A percentile compares a stretch with the other conserved stretches of the same genome.
phyloP scores from a whole-genome alignment of 148 eudicot genomes.

The Euryodendron excelsum region DNA sequence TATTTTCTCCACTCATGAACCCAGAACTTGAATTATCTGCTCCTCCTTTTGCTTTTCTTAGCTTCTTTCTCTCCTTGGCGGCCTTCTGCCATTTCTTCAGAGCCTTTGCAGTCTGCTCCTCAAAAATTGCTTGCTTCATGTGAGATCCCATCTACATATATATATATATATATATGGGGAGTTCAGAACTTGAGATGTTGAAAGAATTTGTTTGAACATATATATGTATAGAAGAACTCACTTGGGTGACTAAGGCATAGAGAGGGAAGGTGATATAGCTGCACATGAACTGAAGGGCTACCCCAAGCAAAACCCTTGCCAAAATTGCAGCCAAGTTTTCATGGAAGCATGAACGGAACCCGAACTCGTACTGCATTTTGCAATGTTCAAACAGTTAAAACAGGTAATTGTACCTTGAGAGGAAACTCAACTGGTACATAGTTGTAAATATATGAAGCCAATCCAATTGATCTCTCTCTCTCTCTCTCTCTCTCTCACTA shows the following conservation, averaged over 20 bases:
- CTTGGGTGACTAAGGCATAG: slow-evolving; percentile 42
- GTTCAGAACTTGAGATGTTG: too few relatives aligned
- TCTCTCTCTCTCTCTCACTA: background rate
- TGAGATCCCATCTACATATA: slow-evolving; percentile 39
- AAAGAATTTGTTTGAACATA: too few relatives aligned
- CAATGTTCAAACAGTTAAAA: background rate
- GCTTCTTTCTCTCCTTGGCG: slow-evolving; percentile 30
- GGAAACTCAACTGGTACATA: too few relatives aligned
- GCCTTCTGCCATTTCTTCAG: slow-evolving; percentile 39
- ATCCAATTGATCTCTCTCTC: background rate
- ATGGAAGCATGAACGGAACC: slow-evolving; percentile 33
- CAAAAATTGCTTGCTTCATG: slow-evolving; percentile 39
- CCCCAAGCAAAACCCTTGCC: slow-evolving; percentile 25
- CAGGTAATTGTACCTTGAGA: background rate
- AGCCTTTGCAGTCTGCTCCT: slow-evolving; percentile 40
- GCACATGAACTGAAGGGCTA: slow-evolving; percentile 31
- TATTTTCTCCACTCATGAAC: slow-evolving; percentile 6
- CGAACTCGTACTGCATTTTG: slow-evolving; percentile 38
- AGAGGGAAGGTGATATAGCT: slow-evolving; percentile 48
- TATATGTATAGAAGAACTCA: too few relatives aligned
- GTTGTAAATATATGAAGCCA: too few relatives aligned
- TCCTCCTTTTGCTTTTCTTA: slow-evolving; percentile 13
- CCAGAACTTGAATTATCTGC: background rate
- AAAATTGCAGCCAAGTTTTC: slow-evolving; percentile 26
- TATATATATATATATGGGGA: too few relatives aligned